These are phyloP conservation scores for Rhodamnia rubescens DNA, from an alignment of 345 rosid species.

Conservation along the genomic window DNA sequence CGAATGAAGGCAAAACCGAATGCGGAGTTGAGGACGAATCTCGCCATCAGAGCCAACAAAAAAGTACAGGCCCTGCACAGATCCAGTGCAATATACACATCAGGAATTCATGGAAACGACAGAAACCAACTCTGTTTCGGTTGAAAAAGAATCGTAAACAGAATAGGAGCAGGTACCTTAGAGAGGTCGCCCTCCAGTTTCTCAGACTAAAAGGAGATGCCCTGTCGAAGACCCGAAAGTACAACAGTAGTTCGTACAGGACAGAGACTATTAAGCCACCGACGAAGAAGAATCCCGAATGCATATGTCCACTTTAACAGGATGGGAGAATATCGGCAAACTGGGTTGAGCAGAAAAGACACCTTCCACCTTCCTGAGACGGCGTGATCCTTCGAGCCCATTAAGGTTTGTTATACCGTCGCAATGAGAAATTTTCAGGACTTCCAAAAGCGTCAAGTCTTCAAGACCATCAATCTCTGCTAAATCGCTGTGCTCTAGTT, in stretches of 20 bases:
- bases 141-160: neutral
- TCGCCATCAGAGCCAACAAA: too few relatives aligned
- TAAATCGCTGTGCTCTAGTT: accelerated
- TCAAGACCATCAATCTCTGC: neutral
- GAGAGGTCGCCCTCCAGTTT: neutral
- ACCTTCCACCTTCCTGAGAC: neutral
- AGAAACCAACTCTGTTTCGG: accelerated
- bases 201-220: too few relatives aligned
- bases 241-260: neutral
- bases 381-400: accelerated
- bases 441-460: neutral
- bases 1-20: too few relatives aligned
- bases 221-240: neutral
- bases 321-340: too few relatives aligned
- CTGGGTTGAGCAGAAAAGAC: too few relatives aligned
- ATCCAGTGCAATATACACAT: neutral
- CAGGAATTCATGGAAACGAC: neutral
- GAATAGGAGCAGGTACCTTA: neutral
- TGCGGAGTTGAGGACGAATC: too few relatives aligned
- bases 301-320: too few relatives aligned
- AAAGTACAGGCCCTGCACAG: neutral
- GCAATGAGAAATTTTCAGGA: accelerated
- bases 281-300: too few relatives aligned
- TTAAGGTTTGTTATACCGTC: neutral
- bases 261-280: neutral